Conservation (phyloP, 2,329 filamentous ascomycete species). For the Colletotrichum graminicola region DNA sequence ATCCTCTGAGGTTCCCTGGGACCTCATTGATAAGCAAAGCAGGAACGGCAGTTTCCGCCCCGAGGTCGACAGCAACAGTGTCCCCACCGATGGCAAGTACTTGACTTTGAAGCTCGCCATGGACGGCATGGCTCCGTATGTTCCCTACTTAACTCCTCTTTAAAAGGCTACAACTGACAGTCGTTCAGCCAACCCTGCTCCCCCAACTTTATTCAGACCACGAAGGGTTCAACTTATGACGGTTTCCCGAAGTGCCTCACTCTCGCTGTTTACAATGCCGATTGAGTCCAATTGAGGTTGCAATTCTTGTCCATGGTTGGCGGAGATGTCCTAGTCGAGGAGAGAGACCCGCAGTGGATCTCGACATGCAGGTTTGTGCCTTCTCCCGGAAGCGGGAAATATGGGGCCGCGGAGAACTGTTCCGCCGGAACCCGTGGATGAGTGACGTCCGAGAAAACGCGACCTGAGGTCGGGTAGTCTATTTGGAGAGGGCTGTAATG, state of each 20-base stretch:
- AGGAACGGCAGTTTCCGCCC: conserved; percentile 59
- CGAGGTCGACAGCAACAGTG: conserved; percentile 54
- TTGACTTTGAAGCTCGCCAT: conserved; percentile 65
- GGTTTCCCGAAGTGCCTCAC: not conserved
- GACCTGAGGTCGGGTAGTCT: not conserved
- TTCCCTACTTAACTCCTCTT: conserved; percentile 15
- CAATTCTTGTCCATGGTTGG: conserved; percentile 24
- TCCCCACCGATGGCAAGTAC: conserved; percentile 66
- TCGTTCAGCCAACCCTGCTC: conserved; percentile 62
- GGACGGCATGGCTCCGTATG: conserved; percentile 61
- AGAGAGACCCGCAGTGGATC: conserved; percentile 24
- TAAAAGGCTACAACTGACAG: not conserved
- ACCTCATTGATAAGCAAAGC: conserved; percentile 67
- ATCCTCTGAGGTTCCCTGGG: conserved; percentile 68
- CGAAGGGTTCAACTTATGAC: not conserved
- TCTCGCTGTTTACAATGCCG: conserved; percentile 3
- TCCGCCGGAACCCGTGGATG: conserved; percentile 20
- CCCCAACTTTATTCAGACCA: conserved; percentile 64
- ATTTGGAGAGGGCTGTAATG: not conserved
- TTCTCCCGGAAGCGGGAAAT: conserved; percentile 35
- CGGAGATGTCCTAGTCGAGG: conserved; percentile 19
- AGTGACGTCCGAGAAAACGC: not conserved
- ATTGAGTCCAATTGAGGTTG: conserved; percentile 1
- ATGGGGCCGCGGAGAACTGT: conserved; percentile 13
- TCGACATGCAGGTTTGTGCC: conserved; percentile 30